These are phyloP conservation scores for Thuidium tamariscinum DNA, from an alignment of 225 moss, liverwort and hornwort genomes.

Conservation along the genomic window DNA sequence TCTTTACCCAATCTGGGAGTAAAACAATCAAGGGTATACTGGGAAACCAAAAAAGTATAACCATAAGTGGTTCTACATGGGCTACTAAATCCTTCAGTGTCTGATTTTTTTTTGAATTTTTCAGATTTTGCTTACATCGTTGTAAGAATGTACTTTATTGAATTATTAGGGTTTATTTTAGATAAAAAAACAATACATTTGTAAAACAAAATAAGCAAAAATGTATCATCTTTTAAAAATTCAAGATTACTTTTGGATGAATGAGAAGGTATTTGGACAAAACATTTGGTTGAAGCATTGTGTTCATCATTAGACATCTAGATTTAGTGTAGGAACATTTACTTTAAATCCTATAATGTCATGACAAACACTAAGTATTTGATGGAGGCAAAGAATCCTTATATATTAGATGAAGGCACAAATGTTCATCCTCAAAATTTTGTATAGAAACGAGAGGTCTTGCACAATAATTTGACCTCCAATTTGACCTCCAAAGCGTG, in stretches of 20 bases:
- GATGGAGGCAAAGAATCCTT: not conserved
- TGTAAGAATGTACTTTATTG: too few species aligned
- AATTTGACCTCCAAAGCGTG: not conserved
- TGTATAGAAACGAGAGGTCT: not conserved
- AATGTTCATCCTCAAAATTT: not conserved
- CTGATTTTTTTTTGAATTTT: too few species aligned
- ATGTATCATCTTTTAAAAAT: not conserved
- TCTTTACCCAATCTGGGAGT: not conserved
- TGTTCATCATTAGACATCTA: not conserved
- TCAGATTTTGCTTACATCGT: not conserved
- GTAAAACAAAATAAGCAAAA: not conserved
- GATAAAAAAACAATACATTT: not conserved
- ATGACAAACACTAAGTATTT: rapidly evolving
- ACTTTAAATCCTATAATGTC: not conserved
- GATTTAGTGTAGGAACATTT: not conserved
- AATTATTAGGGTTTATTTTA: not conserved
- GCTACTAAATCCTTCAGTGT: not conserved
- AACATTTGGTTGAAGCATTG: not conserved
- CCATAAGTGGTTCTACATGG: not conserved
- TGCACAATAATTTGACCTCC: not conserved
- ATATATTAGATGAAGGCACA: not conserved
- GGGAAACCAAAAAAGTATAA: not conserved
- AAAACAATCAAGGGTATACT: not conserved
- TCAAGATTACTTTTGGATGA: not conserved
- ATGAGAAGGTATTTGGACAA: not conserved